Evolutionary conservation across 768 basidiomycete species (phyloP), one percentile per base, ranked within the genome.

Genomic region (Phylloporus arenicola): DNA sequence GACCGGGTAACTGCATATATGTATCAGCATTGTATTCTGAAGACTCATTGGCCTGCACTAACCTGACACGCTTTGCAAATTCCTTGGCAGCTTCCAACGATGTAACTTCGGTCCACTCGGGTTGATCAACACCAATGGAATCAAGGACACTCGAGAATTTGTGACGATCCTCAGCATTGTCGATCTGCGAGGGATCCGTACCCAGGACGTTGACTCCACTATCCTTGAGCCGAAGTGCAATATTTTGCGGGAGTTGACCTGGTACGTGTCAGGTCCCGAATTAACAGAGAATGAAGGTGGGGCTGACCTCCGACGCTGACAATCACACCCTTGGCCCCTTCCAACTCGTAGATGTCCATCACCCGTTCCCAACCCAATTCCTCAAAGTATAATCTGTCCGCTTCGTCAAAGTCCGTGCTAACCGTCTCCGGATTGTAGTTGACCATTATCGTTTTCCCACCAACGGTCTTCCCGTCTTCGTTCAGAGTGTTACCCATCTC

Each of bases 361-460:
- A 99, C 94, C 37, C 95, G 83, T 70, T 99, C 96, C 72, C 80
- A 98, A 44, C 95, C 92, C 51, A 99, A 82, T 67, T 98, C 95
- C 68, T 99, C 96, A 66, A 99, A 99, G 76, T 99, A 99, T 42
- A 99, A 74, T 51, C 96, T 77, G 62, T 98, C 96, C n/a, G 96
- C 96, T 72, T 99, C 96, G 63, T 99, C 96, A 68, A 94, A 99
- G 69, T 98, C 96, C 50, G 96, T 99, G 7, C 94, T 97, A 37
- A 98, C 96, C 4, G 96, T 99, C 72, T 99, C 96, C 9, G 95
- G 95, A 71, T 98, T 99, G 72, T 99, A 99, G 76, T 99, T 99
- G 79, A 99, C 80, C 95, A 98, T 98, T 73, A 99, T 84, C 39
- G 96, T 97, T 71, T 84, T 84, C 65, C 88, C 86, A 1, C 62